phyloP scores from a whole-genome alignment of 2,329 filamentous ascomycete genomes.

The Sordariomycetes sp. region DNA sequence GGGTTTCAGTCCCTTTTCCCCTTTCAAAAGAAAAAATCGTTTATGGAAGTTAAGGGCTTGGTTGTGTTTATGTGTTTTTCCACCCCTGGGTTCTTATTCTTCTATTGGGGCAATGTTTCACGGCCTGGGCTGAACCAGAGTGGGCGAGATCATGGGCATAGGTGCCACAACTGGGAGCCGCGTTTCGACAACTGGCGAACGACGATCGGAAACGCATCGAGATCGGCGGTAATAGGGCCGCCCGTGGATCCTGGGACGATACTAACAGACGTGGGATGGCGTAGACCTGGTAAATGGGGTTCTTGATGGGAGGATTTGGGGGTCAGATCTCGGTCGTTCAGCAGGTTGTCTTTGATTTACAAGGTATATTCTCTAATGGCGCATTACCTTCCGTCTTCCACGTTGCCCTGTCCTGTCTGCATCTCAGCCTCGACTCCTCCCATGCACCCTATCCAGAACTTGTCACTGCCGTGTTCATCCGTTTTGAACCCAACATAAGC shows the following conservation, averaged over 20 bases:
- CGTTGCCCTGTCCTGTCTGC: not conserved
- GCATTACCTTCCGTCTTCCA: not conserved
- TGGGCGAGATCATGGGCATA: not conserved
- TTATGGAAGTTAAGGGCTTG: not conserved
- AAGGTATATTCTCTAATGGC: not conserved
- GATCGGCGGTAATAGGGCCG: not conserved
- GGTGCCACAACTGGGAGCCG: not conserved
- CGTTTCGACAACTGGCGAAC: not conserved
- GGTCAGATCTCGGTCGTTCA: not conserved
- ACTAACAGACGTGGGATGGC: not conserved
- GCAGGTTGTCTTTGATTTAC: constrained; percentile 1
- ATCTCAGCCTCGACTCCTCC: not conserved
- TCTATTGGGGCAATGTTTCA: not conserved
- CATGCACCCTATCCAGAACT: not conserved
- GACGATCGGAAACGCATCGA: not conserved
- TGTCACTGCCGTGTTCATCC: not conserved
- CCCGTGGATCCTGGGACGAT: not conserved
- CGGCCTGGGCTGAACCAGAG: not conserved
- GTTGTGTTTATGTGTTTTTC: constrained; percentile 1
- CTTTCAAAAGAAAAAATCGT: not conserved
- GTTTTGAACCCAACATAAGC: not conserved
- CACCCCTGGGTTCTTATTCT: not conserved
- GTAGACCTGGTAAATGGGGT: constrained; percentile 1
- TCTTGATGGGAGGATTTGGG: not conserved
- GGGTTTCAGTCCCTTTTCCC: not conserved